phyloP scores from a whole-genome alignment of 805 yeast species.

The Ogataea zsoltii region DNA sequence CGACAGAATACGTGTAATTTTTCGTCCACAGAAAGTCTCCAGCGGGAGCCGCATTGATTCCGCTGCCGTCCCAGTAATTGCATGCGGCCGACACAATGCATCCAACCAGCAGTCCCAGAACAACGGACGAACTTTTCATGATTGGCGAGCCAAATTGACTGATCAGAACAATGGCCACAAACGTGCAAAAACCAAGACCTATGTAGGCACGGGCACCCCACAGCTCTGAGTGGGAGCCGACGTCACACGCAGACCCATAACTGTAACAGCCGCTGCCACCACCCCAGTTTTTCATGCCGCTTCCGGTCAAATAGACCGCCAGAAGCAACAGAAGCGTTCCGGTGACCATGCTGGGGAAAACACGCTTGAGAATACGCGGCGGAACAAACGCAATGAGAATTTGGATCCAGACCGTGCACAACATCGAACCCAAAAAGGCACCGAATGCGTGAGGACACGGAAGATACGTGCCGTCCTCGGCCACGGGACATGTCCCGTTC shows the following conservation, averaged over 20 bases:
- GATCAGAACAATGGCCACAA: constrained; percentile 60
- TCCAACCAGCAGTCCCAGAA: constrained; percentile 72
- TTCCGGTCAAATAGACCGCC: constrained; percentile 60
- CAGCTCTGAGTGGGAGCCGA: constrained; percentile 43
- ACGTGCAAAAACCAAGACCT: constrained; percentile 77
- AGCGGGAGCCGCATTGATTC: constrained; percentile 65
- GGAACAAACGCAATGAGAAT: constrained; percentile 69
- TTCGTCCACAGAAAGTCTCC: constrained; percentile 80
- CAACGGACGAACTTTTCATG: constrained; percentile 82
- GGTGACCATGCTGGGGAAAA: constrained; percentile 80
- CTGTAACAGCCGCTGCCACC: constrained; percentile 72
- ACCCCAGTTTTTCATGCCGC: constrained; percentile 76
- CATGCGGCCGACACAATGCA: constrained; percentile 84
- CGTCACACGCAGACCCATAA: constrained; percentile 41
- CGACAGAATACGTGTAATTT: constrained; percentile 65
- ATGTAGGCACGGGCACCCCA: constrained; percentile 80
- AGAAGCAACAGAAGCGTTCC: constrained; percentile 83
- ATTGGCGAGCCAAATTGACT: constrained; percentile 83
- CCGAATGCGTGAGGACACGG: constrained; percentile 85
- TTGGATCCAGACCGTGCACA: constrained; percentile 67
- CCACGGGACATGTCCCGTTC: constrained; percentile 58
- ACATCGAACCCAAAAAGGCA: constrained; percentile 66
- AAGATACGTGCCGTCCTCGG: constrained; percentile 55
- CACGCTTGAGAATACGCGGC: constrained; percentile 55
- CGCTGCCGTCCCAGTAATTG: constrained; percentile 64